Evolutionary conservation across 2,329 filamentous ascomycete genomes (phyloP), one percentile per base, ranked within the genome.

Genomic region (Lachnellula subtilissima): DNA sequence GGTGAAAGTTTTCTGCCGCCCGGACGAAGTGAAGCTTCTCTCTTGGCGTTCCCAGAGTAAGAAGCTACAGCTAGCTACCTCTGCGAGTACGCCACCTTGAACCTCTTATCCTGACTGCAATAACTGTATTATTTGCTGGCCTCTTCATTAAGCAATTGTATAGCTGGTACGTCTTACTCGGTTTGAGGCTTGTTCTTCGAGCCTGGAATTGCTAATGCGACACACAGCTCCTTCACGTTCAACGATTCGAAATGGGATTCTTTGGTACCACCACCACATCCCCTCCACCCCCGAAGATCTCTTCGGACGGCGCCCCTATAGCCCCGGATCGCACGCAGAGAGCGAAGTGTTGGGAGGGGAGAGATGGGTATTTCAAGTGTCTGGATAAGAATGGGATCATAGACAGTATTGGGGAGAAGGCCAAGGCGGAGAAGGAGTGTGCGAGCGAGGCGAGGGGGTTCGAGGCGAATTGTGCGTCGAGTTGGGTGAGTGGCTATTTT

Each of bases 331-430:
- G 93, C 62, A 83, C 81, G 61, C 89, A 92, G 72, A 87, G 94
- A 68, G 79, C 85, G 66, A 79, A 82, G 69, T 99, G 94, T 83
- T 99, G 93, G 88, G 88, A 91, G 67, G 86, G 88, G 48, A 85
- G 94, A 64, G 94, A 99, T 75, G 75, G 75, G 61, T 97, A 94
- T 80, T 97, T 96, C 73, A 76, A 78, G 63, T 99, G 94, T 69
- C 81, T 99, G 47, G 91, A 97, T 74, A 81, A 81, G 63, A 80
- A 91, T 76, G 76, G 80, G 69, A 93, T 99, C 64, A 72, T 96
- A 62, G 92, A 99, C 73, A 82, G 83, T 51, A 77, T 90, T 57
- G 78, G 75, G 67, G 75, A 78, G 57, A 81, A 77, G 69, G 75
- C 76, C 54, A 80, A 80, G 55, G 80, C 77, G 54, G 74, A 75